Percentiles rank a stretch among this genome's conserved stretches.
Evolutionary conservation across 345 rosid genomes (phyloP).

Genomic region (Eucalyptus regnans): DNA sequence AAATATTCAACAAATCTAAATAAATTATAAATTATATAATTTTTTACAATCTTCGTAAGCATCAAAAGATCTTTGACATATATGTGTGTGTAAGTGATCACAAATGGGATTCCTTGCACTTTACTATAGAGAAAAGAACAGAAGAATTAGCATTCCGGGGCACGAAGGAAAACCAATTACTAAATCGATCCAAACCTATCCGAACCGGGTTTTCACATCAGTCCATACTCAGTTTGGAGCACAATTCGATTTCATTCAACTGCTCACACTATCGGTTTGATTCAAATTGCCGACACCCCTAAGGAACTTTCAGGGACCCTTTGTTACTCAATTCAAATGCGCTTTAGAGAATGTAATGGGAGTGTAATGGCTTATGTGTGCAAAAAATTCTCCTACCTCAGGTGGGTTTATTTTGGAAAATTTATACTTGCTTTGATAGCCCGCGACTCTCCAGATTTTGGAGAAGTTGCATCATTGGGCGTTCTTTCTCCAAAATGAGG

Average conservation of each 20-base stretch:
- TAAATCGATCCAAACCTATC: fast-evolving
- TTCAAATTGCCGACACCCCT: too few relatives aligned
- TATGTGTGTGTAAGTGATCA: not conserved
- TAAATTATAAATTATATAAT: not conserved
- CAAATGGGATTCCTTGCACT: not conserved
- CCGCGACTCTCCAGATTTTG: not conserved
- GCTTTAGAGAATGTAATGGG: not conserved
- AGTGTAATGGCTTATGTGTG: not conserved
- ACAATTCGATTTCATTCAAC: fast-evolving
- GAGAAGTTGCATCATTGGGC: not conserved
- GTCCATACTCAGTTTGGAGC: too few relatives aligned
- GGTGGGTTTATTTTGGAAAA: not conserved
- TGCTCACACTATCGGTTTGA: fast-evolving
- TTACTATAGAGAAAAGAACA: not conserved
- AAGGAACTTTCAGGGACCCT: not conserved
- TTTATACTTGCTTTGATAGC: not conserved
- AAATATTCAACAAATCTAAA: not conserved
- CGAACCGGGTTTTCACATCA: fast-evolving
- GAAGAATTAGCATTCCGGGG: not conserved
- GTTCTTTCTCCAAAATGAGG: not conserved
- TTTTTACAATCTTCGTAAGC: not conserved
- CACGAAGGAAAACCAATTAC: too few relatives aligned
- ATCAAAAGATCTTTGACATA: not conserved
- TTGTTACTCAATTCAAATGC: not conserved
- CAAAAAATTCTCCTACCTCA: not conserved